Conservation (phyloP, 148 eudicot genomes). For the Rhododendron griersonianum region DNA sequence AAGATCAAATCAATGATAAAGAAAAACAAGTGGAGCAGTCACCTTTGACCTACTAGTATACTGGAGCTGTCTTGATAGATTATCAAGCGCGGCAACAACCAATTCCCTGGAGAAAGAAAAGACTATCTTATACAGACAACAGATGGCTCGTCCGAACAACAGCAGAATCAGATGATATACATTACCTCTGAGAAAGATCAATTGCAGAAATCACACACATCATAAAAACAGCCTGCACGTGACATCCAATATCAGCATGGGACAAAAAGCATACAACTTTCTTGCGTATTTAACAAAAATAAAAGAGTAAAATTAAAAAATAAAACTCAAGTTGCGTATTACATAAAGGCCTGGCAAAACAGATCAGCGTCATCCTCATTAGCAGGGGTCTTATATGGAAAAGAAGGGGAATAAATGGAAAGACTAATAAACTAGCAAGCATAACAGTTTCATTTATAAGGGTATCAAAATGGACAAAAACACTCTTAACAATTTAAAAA, state of each 20-base stretch:
- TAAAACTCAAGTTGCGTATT: neutral
- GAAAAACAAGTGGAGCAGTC: conserved; percentile 8
- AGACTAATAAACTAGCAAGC: neutral
- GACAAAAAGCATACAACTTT: neutral
- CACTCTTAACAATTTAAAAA: neutral
- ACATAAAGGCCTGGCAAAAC: neutral
- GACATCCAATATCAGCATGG: conserved; percentile 12
- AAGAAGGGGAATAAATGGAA: neutral
- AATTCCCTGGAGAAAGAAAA: conserved; percentile 54
- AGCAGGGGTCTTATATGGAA: neutral
- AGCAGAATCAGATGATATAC: conserved; percentile 6
- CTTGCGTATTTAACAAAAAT: neutral
- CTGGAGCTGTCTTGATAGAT: conserved; percentile 58
- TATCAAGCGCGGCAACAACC: conserved; percentile 64
- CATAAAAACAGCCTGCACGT: conserved; percentile 79
- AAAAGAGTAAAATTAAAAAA: neutral
- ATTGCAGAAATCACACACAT: conserved; percentile 76
- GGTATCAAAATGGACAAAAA: neutral
- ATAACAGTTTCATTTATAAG: neutral
- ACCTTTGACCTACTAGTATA: conserved; percentile 79
- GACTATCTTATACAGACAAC: neutral
- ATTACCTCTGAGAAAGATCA: conserved; percentile 75
- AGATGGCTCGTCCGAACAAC: neutral
- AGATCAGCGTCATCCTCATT: neutral
- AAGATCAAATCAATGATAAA: conserved; percentile 5